Evolutionary conservation across 306 rosid genomes (phyloP).

Genomic region (Sicyos edulis): DNA sequence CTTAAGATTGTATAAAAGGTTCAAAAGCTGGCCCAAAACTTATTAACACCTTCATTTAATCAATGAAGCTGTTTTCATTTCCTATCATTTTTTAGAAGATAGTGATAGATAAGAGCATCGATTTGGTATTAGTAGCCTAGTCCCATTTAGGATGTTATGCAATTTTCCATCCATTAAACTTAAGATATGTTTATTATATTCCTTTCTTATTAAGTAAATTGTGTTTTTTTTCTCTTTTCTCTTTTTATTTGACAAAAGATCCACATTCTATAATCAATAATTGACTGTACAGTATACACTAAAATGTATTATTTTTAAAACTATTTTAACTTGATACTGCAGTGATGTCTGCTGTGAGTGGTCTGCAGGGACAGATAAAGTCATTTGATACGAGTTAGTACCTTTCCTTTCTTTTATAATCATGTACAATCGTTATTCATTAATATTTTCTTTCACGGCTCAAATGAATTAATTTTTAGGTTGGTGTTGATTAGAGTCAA

Average conservation of each 20-base stretch:
- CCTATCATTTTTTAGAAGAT: too few species aligned
- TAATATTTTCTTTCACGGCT: not conserved
- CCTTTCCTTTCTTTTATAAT: slow-evolving; percentile 20
- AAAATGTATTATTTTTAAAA: not conserved
- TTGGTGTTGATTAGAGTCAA: not conserved
- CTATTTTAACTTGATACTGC: slow-evolving; percentile 25
- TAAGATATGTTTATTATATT: not conserved
- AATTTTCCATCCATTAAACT: not conserved
- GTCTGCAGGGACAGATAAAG: slow-evolving; percentile 60
- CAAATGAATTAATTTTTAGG: not conserved
- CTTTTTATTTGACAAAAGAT: slow-evolving; percentile 1
- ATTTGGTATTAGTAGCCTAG: not conserved
- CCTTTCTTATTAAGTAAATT: not conserved
- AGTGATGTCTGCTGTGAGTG: slow-evolving; percentile 95
- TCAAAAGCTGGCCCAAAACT: too few species aligned
- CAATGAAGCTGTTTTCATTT: too few species aligned
- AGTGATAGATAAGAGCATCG: not conserved
- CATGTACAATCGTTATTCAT: not conserved
- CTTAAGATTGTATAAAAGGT: too few species aligned
- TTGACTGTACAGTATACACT: not conserved
- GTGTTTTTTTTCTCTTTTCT: not conserved
- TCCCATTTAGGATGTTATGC: not conserved
- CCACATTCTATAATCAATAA: not conserved
- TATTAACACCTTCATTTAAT: too few species aligned
- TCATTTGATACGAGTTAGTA: slow-evolving; percentile 74